Evolutionary conservation across 2,329 filamentous ascomycete genomes (phyloP).

Genomic region (Pyrenochaeta sp.): DNA sequence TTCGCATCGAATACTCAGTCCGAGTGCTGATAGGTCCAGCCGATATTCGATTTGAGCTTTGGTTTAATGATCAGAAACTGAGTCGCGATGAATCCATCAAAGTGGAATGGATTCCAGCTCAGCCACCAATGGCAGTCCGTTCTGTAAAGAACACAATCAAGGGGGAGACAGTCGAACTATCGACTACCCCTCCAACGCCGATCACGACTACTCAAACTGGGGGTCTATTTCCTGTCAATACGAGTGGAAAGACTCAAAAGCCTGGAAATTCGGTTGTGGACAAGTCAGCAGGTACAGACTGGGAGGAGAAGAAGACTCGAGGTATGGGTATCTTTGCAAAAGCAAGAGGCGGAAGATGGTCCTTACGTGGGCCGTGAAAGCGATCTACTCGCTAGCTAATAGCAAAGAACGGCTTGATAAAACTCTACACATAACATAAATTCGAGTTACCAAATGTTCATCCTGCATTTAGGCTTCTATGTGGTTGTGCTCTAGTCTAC

Average conservation of each 20-base stretch:
- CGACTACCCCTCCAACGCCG: slow-evolving; percentile 17
- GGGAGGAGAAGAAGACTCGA: slow-evolving; percentile 12
- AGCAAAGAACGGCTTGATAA: no score
- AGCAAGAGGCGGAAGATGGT: slow-evolving; percentile 19
- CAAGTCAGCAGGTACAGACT: slow-evolving; percentile 5
- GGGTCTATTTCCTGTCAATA: neutral
- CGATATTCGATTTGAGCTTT: slow-evolving; percentile 51
- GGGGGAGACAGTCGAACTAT: slow-evolving; percentile 26
- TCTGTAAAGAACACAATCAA: slow-evolving; percentile 10
- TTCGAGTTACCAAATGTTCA: no score
- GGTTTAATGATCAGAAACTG: slow-evolving; percentile 48
- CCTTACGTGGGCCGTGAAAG: neutral
- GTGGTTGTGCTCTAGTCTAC: no score
- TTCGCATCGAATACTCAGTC: slow-evolving; percentile 47
- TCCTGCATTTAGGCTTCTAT: no score
- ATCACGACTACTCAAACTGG: slow-evolving; percentile 9
- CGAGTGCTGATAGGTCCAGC: slow-evolving; percentile 51
- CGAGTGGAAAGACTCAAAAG: slow-evolving; percentile 7
- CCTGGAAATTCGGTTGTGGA: slow-evolving; percentile 1
- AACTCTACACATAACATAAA: no score
- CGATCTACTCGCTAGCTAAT: no score
- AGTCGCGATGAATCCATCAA: slow-evolving; percentile 45
- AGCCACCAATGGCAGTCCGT: no score
- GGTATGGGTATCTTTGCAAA: slow-evolving; percentile 15
- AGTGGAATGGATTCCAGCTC: slow-evolving; percentile 44